phyloP scores from a whole-genome alignment of 2,329 filamentous ascomycete species.

The Xylaria sp. region DNA sequence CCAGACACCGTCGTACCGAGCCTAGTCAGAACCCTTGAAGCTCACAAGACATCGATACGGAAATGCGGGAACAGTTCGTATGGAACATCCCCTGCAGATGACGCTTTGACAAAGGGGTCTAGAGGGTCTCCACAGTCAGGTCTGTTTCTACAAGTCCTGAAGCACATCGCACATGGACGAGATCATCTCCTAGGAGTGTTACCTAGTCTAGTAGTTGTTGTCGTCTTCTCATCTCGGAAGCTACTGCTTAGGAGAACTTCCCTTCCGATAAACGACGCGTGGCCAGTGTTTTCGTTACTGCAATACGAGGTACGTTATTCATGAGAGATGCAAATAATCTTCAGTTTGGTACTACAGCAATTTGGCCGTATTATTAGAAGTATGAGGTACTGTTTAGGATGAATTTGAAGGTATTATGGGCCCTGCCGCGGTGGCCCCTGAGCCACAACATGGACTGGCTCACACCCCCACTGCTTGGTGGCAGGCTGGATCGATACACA shows the following conservation, averaged over 20 bases:
- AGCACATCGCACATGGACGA: neutral
- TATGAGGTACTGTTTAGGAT: neutral
- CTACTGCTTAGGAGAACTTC: too few relatives aligned
- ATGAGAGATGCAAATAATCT: neutral
- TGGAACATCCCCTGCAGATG: neutral
- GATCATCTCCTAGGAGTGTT: too few relatives aligned
- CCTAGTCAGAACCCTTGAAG: neutral
- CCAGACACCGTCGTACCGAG: neutral
- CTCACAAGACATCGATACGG: neutral
- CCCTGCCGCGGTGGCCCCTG: too few relatives aligned
- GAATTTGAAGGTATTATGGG: neutral
- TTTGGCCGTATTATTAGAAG: neutral
- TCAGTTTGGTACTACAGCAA: neutral
- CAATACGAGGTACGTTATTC: neutral
- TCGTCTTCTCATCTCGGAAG: too few relatives aligned
- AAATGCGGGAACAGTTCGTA: neutral
- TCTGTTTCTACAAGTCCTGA: neutral
- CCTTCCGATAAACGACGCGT: neutral
- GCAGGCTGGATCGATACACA: neutral
- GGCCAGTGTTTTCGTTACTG: neutral
- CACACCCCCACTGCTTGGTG: too few relatives aligned
- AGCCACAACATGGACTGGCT: too few relatives aligned
- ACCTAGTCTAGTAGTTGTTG: neutral
- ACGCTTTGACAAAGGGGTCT: neutral
- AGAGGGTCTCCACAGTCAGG: neutral